Conservation (phyloP, 2,329 filamentous ascomycete species). For the Metarhizium anisopliae region DNA sequence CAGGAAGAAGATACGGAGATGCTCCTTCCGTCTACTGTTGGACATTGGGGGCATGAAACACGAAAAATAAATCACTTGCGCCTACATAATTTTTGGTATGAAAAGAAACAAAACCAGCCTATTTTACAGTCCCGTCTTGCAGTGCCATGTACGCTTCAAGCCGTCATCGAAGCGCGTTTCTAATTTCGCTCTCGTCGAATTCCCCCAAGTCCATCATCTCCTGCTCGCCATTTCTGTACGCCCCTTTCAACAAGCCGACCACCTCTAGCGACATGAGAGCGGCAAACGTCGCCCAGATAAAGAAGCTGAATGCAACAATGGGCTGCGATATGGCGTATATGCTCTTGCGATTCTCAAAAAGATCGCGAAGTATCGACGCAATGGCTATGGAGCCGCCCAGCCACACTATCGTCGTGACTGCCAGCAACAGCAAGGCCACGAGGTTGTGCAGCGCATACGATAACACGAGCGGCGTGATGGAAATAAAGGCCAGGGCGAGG, state of each 20-base stretch:
- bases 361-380: not conserved
- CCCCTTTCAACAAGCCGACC: conserved; percentile 2
- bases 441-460: conserved; percentile 4
- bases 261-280: conserved; percentile 3
- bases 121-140: conserved; percentile 24
- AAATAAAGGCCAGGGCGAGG: conserved; percentile 3
- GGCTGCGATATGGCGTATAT: not conserved
- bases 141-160: no score
- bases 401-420: conserved; percentile 1
- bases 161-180: not conserved
- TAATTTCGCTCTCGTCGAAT: not conserved
- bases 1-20: no score
- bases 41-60: no score
- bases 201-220: not conserved
- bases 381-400: conserved; percentile 4
- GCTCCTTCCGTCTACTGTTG: no score
- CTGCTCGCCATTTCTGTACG: not conserved
- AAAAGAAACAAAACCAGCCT: conserved; percentile 34
- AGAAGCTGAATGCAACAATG: conserved; percentile 4
- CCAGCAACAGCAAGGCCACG: not conserved
- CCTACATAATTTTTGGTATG: no score
- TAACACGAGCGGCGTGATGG: conserved; percentile 1
- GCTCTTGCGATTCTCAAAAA: not conserved
- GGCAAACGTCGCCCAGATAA: conserved; percentile 3
- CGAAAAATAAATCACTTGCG: no score